Evolutionary conservation across 2,329 filamentous ascomycete species (phyloP).

Genomic region (Cladosporium sp.): DNA sequence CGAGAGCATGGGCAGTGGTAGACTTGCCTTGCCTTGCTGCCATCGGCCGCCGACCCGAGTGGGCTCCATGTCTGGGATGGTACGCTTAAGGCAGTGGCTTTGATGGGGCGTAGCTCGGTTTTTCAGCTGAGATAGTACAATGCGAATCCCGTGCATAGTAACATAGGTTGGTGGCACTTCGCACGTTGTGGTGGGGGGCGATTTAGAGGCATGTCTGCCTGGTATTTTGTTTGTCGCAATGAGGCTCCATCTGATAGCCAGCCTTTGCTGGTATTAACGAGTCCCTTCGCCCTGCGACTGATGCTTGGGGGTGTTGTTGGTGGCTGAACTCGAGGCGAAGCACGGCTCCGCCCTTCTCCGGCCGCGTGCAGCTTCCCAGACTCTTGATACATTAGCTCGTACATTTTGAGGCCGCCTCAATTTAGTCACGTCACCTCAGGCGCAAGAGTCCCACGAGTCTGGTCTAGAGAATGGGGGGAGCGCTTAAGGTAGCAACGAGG

Average conservation of each 20-base stretch:
- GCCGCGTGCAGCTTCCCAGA: background rate
- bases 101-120: background rate
- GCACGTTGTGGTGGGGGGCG: too few species aligned
- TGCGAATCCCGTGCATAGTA: background rate
- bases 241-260: background rate
- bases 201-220: too few species aligned
- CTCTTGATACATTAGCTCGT: background rate
- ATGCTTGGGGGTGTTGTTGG: background rate
- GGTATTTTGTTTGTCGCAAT: background rate
- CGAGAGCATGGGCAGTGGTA: background rate
- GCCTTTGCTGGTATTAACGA: background rate
- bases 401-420: too few species aligned
- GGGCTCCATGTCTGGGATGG: background rate
- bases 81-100: background rate
- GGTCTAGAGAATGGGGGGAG: too few species aligned
- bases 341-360: conserved; percentile 3
- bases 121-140: background rate
- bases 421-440: too few species aligned
- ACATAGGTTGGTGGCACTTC: too few species aligned
- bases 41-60: background rate
- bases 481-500: too few species aligned
- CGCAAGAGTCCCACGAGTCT: too few species aligned
- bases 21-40: background rate
- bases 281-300: background rate
- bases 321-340: conserved; percentile 4